These are phyloP conservation scores for Cyberlindnera suaveolens DNA, from an alignment of 805 yeast species.

Conservation along the genomic window DNA sequence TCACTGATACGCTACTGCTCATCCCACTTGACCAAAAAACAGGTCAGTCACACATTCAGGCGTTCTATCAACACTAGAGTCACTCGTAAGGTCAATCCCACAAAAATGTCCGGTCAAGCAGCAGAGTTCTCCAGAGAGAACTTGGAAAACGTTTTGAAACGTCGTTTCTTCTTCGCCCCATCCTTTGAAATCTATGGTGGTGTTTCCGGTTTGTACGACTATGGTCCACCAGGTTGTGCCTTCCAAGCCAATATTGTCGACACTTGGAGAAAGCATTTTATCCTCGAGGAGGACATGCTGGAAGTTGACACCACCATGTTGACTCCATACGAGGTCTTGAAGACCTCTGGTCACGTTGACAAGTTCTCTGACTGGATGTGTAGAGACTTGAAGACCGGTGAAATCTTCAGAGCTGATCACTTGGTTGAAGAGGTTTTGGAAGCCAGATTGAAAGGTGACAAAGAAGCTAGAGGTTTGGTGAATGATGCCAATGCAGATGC, in stretches of 20 bases:
- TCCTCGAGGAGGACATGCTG: conserved; percentile 96
- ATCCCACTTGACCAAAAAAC: background rate
- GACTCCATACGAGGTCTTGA: conserved; percentile 95
- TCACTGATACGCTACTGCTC: background rate
- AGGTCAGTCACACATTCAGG: background rate
- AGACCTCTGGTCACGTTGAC: conserved; percentile 99
- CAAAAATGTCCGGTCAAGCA: conserved; percentile 13
- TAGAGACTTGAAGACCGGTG: conserved; percentile 91
- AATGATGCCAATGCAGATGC: conserved; percentile 49
- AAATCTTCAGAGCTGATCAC: conserved; percentile 98
- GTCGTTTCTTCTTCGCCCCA: conserved; percentile 97
- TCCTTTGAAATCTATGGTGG: conserved; percentile 98
- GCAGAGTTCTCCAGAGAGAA: conserved; percentile 71
- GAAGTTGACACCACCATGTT: conserved; percentile 98
- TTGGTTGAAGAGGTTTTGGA: conserved; percentile 96
- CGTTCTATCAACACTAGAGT: background rate
- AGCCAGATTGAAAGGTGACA: conserved; percentile 92
- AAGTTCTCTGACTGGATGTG: conserved; percentile 99
- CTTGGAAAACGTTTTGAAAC: conserved; percentile 84
- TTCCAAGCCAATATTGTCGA: conserved; percentile 94
- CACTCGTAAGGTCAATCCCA: background rate
- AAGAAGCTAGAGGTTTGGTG: conserved; percentile 85
- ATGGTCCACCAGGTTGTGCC: conserved; percentile 99
- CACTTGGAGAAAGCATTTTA: conserved; percentile 95
- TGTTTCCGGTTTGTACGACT: conserved; percentile 95